Evolutionary conservation across 2,329 filamentous ascomycete species (phyloP).

Genomic region (Alternaria metachromatica): DNA sequence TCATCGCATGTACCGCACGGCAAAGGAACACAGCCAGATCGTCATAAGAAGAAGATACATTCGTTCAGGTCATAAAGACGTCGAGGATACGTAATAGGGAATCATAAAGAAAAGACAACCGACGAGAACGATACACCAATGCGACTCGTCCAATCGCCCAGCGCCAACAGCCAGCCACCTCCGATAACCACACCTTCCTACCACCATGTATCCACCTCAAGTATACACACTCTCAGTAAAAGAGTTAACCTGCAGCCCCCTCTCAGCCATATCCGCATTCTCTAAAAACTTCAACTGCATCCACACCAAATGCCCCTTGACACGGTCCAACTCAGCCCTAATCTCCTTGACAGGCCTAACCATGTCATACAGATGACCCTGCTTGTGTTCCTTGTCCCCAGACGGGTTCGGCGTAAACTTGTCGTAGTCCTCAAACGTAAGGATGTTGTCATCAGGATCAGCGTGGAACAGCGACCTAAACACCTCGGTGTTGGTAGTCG

Average conservation of each 20-base stretch:
- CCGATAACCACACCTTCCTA: neutral
- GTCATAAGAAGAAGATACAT: neutral
- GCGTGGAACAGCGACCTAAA: conserved; percentile 85
- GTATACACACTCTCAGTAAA: conserved; percentile 89
- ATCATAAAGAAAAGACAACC: neutral
- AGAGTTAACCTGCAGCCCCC: conserved; percentile 82
- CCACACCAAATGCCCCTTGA: conserved; percentile 91
- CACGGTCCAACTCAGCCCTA: conserved; percentile 74
- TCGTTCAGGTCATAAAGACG: neutral
- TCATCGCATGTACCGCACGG: accelerated
- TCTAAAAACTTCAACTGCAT: conserved; percentile 89
- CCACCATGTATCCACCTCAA: conserved; percentile 7
- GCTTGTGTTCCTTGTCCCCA: conserved; percentile 67
- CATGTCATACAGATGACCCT: conserved; percentile 86
- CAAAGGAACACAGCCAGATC: no score
- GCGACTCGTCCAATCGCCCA: neutral
- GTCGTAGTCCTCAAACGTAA: conserved; percentile 90
- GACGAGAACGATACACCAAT: neutral
- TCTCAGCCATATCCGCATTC: conserved; percentile 88
- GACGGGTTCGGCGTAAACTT: conserved; percentile 65
- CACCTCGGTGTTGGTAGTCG: conserved; percentile 73
- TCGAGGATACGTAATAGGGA: neutral
- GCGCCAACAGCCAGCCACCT: neutral
- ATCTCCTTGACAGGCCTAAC: conserved; percentile 70
- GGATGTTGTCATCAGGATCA: conserved; percentile 88